Conservation (phyloP, 116 monocot species). For the Papilionanthe hybrid region DNA sequence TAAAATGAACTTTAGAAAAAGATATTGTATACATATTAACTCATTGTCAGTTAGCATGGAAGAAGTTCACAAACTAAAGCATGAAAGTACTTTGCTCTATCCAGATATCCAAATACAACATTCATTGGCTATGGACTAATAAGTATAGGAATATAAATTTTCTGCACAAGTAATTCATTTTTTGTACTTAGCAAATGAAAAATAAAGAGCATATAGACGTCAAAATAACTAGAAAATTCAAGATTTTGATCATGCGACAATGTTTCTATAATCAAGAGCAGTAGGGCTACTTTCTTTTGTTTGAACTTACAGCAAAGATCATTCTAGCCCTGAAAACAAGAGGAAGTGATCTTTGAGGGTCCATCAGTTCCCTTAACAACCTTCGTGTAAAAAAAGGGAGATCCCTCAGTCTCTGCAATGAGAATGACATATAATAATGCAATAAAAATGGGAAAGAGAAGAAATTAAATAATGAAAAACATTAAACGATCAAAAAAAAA, state of each 20-base stretch:
- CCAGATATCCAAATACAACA: too few species aligned
- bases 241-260: background rate
- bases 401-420: constrained; percentile 61
- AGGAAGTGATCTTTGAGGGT: constrained; percentile 87
- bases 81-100: too few species aligned
- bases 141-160: background rate
- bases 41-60: too few species aligned
- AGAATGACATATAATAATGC: constrained; percentile 5
- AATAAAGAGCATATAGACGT: background rate
- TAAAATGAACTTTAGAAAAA: too few species aligned
- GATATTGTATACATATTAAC: too few species aligned
- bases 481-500: background rate
- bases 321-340: constrained; percentile 66
- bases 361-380: constrained; percentile 70
- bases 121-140: too few species aligned
- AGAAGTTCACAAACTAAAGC: too few species aligned
- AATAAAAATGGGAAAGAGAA: background rate
- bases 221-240: background rate
- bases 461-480: background rate
- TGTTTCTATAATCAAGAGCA: background rate
- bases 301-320: constrained; percentile 63
- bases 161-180: background rate
- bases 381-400: constrained; percentile 79
- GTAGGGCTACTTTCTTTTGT: background rate
- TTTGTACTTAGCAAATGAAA: background rate